phyloP scores from a whole-genome alignment of 768 basidiomycete genomes.

The Psilocybe sp. region DNA sequence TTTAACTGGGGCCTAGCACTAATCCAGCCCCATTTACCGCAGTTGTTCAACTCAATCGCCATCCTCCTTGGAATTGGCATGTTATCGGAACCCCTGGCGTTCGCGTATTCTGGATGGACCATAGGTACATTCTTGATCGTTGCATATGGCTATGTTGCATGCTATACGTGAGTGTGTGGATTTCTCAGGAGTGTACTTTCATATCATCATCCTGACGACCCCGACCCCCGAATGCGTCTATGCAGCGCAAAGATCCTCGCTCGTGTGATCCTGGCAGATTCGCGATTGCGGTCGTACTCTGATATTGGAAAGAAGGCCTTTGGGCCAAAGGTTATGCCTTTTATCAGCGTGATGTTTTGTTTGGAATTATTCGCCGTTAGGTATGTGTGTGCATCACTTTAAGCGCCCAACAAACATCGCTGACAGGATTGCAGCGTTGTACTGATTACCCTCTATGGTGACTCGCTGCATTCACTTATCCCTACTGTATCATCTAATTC shows the following conservation, averaged over 20 bases:
- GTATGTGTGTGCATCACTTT: constrained; percentile 32
- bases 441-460: constrained; percentile 86
- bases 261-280: constrained; percentile 66
- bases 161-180: constrained; percentile 72
- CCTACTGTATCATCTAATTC: constrained; percentile 64
- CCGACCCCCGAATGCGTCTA: neutral
- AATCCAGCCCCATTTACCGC: neutral
- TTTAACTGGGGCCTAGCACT: neutral
- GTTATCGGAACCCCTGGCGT: constrained; percentile 87
- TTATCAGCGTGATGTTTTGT: constrained; percentile 76
- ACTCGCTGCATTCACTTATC: constrained; percentile 74
- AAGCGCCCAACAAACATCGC: neutral
- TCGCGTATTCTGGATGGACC: constrained; percentile 89
- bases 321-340: constrained; percentile 62
- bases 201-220: neutral
- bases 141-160: constrained; percentile 76
- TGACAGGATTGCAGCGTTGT: constrained; percentile 53
- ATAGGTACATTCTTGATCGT: constrained; percentile 71
- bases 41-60: constrained; percentile 87
- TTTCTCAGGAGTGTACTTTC: neutral
- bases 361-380: constrained; percentile 84
- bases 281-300: constrained; percentile 74
- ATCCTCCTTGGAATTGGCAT: constrained; percentile 87
- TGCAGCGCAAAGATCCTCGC: constrained; percentile 85
- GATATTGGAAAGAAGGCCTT: constrained; percentile 91